Base-by-base conservation (phyloP, 441 rosid genomes). In the Lepidium campestre region DNA sequence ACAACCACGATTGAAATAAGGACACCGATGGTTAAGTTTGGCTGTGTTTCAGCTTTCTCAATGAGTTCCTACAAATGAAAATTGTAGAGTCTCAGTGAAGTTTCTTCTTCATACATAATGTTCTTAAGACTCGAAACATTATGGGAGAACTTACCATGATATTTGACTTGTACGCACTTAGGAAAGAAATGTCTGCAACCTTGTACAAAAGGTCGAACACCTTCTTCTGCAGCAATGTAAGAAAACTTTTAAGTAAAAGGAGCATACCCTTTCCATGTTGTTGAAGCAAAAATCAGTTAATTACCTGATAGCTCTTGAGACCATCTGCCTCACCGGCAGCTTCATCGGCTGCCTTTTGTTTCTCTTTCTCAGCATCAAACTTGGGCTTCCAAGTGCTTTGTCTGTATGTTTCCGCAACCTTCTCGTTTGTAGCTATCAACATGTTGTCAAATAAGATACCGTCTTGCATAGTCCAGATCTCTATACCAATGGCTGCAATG, bases 381-480 rank as follows among this genome's bases (percentile, higher is more conserved):
- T 93, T 93, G 0, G 96, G 90, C 67, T 86, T 91, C 99, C 99
- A 91, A 10, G 81, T 42, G 2, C 73, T 80, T 65, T 81, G 79
- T 45, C 89, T 67, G 59, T 76, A 80, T 1, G 82, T 71, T 57
- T 78, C 81, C 4, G 97, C 99, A 49, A 72, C 84, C 77, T 82
- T 85, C 76, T 89, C 96, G 10, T 83, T 83, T 40, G 83, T 82
- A 6, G 93, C 72, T 41, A 93, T 89, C 91, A 93, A 70, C 18
- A 93, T 73, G 70, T 91, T 89, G 77, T 88, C 97, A 67, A 93
- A 93, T 78, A 91, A 73, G 35, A 93, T 84, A 40, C 99, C 99
- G 62, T 93, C 93, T 78, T 91, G 96, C 99, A 93, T 91, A 40
- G 97, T 93, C 99, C 99, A 93, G 52, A 93, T 93, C 86, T 93